Conservation (phyloP, 2,329 filamentous ascomycete species). For the Elsinoe batatas region DNA sequence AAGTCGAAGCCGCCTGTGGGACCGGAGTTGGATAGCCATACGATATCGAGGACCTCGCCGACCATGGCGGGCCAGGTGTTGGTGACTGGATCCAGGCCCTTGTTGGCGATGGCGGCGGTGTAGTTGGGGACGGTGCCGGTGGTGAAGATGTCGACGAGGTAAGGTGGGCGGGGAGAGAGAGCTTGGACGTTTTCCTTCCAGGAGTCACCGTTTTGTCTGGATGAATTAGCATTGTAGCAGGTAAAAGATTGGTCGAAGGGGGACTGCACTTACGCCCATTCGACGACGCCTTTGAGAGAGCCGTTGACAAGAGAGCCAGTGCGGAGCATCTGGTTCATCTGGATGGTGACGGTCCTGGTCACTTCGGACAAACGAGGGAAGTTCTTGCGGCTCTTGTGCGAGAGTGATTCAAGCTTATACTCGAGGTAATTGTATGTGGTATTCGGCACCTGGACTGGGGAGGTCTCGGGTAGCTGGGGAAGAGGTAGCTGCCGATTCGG, state of each 20-base stretch:
- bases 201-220: slow-evolving; percentile 2
- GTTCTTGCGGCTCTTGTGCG: slow-evolving; percentile 18
- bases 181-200: slow-evolving; percentile 4
- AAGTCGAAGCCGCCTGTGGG: slow-evolving; percentile 34
- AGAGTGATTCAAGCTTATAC: slow-evolving; percentile 30
- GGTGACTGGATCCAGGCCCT: slow-evolving; percentile 46
- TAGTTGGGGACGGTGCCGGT: slow-evolving; percentile 36
- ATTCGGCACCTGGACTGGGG: slow-evolving; percentile 18
- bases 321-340: slow-evolving; percentile 16
- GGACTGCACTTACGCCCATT: slow-evolving; percentile 4
- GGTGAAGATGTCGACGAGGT: slow-evolving; percentile 41
- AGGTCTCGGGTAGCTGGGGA: slow-evolving; percentile 18
- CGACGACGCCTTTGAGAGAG: neutral
- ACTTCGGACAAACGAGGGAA: slow-evolving; percentile 27
- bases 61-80: slow-evolving; percentile 43
- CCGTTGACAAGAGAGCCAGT: slow-evolving; percentile 3
- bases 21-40: slow-evolving; percentile 22
- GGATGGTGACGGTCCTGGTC: slow-evolving; percentile 27
- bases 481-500: neutral
- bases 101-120: slow-evolving; percentile 38
- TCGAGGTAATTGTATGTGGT: slow-evolving; percentile 30
- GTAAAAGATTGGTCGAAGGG: neutral
- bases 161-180: slow-evolving; percentile 25
- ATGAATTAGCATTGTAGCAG: no score
- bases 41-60: slow-evolving; percentile 48